A percentile compares a stretch with the other conserved stretches of the same genome.
phyloP scores from a whole-genome alignment of 768 basidiomycete species.

The Trametopsis cervina region DNA sequence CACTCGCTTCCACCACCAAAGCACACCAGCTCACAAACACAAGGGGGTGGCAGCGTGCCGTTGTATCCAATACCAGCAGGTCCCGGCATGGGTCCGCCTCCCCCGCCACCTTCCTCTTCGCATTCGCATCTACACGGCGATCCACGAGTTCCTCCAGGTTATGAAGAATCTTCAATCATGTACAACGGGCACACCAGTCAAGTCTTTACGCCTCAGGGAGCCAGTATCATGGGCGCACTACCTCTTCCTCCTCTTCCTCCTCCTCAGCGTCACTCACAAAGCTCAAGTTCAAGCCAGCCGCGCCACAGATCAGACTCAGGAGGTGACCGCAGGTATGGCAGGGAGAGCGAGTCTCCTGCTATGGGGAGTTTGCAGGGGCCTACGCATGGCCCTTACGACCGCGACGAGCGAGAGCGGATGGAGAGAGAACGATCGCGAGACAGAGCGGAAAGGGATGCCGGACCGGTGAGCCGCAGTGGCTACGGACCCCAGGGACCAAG shows the following conservation, averaged over 20 bases:
- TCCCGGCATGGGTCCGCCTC: conserved; percentile 15
- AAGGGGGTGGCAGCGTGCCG: conserved; percentile 17
- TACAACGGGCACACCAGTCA: conserved; percentile 15
- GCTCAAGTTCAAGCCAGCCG: neutral
- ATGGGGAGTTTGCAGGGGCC: conserved; percentile 27
- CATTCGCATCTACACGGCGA: conserved; percentile 6
- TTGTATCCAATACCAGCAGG: conserved; percentile 19
- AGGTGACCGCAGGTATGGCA: conserved; percentile 2
- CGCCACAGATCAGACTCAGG: neutral
- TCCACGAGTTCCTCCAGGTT: conserved; percentile 11
- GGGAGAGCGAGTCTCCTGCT: conserved; percentile 18
- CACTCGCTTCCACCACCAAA: conserved; percentile 7
- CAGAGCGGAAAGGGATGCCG: neutral
- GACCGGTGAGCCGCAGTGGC: neutral
- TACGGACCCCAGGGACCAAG: conserved; percentile 1
- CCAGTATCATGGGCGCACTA: conserved; percentile 8
- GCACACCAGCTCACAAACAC: conserved; percentile 1
- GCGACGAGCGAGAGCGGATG: conserved; percentile 1
- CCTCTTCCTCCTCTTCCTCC: conserved; percentile 9
- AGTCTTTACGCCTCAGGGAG: conserved; percentile 7
- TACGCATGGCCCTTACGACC: conserved; percentile 14
- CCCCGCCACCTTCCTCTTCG: neutral
- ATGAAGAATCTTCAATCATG: conserved; percentile 25
- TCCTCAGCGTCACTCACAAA: conserved; percentile 6
- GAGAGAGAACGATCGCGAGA: neutral